A percentile compares a stretch with the other conserved stretches of the same genome.
Evolutionary conservation across 768 basidiomycete species (phyloP).

Genomic region (Mycena amicta): DNA sequence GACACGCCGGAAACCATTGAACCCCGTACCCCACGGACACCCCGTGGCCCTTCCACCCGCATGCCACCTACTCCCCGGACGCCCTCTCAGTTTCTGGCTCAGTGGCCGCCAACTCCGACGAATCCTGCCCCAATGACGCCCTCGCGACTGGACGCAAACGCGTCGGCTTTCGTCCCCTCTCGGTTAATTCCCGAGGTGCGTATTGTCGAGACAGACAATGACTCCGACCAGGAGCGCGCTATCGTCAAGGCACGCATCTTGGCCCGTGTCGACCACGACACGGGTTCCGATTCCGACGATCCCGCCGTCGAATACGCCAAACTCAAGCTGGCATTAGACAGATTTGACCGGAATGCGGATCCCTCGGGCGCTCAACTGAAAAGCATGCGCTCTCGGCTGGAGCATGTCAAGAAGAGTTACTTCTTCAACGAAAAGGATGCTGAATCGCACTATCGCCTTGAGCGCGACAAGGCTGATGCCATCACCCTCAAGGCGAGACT

Average conservation of each 20-base stretch:
- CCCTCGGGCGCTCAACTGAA: constrained; percentile 34
- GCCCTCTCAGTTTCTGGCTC: constrained; percentile 34
- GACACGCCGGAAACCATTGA: constrained; percentile 21
- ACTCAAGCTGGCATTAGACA: constrained; percentile 58
- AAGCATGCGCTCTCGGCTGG: constrained; percentile 48
- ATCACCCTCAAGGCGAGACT: constrained; percentile 46
- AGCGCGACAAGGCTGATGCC: constrained; percentile 53
- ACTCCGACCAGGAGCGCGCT: constrained; percentile 15
- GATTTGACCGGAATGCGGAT: constrained; percentile 38
- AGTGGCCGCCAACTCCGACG: constrained; percentile 24
- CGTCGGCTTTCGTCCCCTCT: constrained; percentile 43
- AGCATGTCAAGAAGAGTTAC: constrained; percentile 56
- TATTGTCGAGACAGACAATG: constrained; percentile 14
- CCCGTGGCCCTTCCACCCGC: constrained; percentile 13
- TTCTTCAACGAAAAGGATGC: constrained; percentile 75
- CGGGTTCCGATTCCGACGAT: constrained; percentile 48
- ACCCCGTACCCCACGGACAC: constrained; percentile 32
- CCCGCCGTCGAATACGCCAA: constrained; percentile 65
- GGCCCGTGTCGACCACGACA: constrained; percentile 27
- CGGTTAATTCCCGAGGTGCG: constrained; percentile 2
- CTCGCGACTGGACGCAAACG: constrained; percentile 41
- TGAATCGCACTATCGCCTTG: constrained; percentile 53
- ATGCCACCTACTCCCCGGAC: constrained; percentile 32
- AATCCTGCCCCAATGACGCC: constrained; percentile 15
- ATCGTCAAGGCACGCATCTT: constrained; percentile 25